Base-by-base conservation (phyloP, 2,329 filamentous ascomycete species). In the Pleurostoma richardsiae region DNA sequence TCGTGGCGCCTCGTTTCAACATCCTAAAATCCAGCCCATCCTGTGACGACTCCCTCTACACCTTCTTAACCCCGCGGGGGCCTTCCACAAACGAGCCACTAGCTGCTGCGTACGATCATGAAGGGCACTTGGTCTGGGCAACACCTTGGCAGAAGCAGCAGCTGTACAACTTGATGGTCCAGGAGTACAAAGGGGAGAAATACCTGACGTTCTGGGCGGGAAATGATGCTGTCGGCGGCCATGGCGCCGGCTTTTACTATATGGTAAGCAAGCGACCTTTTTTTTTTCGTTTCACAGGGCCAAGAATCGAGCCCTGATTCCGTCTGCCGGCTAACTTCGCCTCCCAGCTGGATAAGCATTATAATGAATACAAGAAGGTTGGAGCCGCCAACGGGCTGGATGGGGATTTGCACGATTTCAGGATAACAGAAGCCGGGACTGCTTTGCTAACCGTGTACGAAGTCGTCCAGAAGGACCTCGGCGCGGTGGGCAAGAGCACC, bases 371-470 rank as follows among this genome's bases (percentile, higher is more conserved):
- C 29, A 42, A 47, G 33, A 40, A 49, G 33, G 43, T 47, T 4
- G 11, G 47, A 3, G 26, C 47, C 5, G 48, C 57, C 7, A 54
- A 55, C 30, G 57, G 63, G 61, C 1, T 47, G 56, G 10, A 61
- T 60, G 67, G 44, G 10, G 49, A 75, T 45, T 59, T 71, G 40
- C 72, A 74, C 52, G 70, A 73, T 42, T 66, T 73, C 48, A 56
- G 60, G 11, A 55, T 74, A n/a, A 74, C 71, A 1, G 46, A 58
- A 1, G 56, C 68, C 43, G 65, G 64, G 30, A 70, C 68, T 1
- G 66, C 67, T 26, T 57, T 75, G 33, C 63, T 73, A 54, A 67
- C 66, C 7, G 65, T 67, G 40, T 74, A 73, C 50, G 60, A 67
- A 48, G 57, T 56, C 30, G 55, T 65, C 6, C 47, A 53, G 5